These are phyloP conservation scores for Guyanaporus albipodus DNA, from an alignment of 768 basidiomycete genomes.

Conservation along the genomic window DNA sequence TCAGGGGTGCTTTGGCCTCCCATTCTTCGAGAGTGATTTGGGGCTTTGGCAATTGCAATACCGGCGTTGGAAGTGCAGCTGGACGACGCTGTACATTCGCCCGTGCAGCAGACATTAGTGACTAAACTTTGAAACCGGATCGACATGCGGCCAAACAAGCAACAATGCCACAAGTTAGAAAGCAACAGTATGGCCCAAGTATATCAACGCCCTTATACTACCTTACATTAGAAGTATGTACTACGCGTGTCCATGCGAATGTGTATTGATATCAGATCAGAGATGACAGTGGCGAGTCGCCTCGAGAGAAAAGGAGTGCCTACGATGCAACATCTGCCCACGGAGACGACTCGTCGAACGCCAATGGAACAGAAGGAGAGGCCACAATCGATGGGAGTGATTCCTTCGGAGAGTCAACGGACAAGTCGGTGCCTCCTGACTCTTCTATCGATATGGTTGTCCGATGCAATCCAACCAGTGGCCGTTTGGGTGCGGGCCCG, in stretches of 20 bases:
- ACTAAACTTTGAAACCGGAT: slow-evolving; percentile 8
- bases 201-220: slow-evolving; percentile 1
- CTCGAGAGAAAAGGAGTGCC: neutral
- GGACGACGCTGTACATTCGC: slow-evolving; percentile 25
- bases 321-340: slow-evolving; percentile 25
- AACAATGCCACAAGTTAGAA: too few relatives aligned
- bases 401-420: slow-evolving; percentile 1
- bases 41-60: slow-evolving; percentile 37
- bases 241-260: neutral
- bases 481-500: slow-evolving; percentile 24
- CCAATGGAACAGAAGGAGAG: slow-evolving; percentile 13
- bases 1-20: slow-evolving; percentile 79
- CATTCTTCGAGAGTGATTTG: slow-evolving; percentile 81
- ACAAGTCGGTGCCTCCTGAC: neutral
- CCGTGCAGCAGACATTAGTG: slow-evolving; percentile 23
- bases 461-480: slow-evolving; percentile 11
- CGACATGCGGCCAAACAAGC: too few relatives aligned
- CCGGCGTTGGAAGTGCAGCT: slow-evolving; percentile 22
- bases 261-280: slow-evolving; percentile 5
- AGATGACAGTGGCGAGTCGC: neutral
- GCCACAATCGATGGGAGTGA: slow-evolving; percentile 7
- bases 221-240: slow-evolving; percentile 8
- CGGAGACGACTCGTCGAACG: slow-evolving; percentile 30
- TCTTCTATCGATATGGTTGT: slow-evolving; percentile 14
- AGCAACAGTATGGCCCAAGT: neutral